A percentile compares a stretch with the other conserved stretches of the same genome.
These are phyloP conservation scores for Lachancea fermentati DNA, from an alignment of 805 yeast genomes.

Conservation along the genomic window DNA sequence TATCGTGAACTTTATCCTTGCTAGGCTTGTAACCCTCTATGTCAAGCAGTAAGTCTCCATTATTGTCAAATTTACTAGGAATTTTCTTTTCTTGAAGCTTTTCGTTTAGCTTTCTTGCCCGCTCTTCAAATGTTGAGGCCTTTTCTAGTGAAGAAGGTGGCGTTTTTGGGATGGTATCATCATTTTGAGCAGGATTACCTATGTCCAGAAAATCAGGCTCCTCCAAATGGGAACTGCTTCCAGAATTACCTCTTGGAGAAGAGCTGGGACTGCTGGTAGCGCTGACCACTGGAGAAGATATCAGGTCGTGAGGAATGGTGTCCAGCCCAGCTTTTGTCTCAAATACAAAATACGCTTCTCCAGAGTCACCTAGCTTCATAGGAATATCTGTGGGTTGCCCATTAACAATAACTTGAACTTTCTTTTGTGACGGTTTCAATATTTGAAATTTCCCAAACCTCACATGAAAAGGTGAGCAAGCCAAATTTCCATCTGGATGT, in stretches of 20 bases:
- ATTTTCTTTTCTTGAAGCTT: constrained; percentile 67
- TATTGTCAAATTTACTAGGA: constrained; percentile 79
- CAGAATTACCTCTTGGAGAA: constrained; percentile 13
- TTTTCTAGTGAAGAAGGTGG: constrained; percentile 6
- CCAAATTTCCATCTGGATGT: constrained; percentile 68
- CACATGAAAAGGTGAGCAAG: constrained; percentile 95
- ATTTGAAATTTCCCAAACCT: constrained; percentile 93
- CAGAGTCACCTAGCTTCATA: constrained; percentile 96
- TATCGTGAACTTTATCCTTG: constrained; percentile 64
- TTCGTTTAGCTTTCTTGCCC: constrained; percentile 45
- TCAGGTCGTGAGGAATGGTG: constrained; percentile 67
- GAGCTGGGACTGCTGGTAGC: constrained; percentile 58
- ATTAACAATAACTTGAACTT: constrained; percentile 83
- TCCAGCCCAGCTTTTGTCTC: constrained; percentile 58
- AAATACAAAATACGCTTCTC: constrained; percentile 96
- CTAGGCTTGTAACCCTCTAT: constrained; percentile 95
- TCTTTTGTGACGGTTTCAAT: constrained; percentile 90
- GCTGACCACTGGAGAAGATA: constrained; percentile 81
- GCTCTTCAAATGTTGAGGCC: constrained; percentile 18
- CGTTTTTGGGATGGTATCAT: constrained; percentile 8
- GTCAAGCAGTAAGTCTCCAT: constrained; percentile 86
- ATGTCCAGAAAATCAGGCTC: constrained; percentile 34
- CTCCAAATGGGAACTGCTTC: constrained; percentile 15
- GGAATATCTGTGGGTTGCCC: constrained; percentile 77
- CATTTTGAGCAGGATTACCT: constrained; percentile 11